Conservation (phyloP, 2,329 filamentous ascomycete genomes). For the Fragosphaeria purpurea region DNA sequence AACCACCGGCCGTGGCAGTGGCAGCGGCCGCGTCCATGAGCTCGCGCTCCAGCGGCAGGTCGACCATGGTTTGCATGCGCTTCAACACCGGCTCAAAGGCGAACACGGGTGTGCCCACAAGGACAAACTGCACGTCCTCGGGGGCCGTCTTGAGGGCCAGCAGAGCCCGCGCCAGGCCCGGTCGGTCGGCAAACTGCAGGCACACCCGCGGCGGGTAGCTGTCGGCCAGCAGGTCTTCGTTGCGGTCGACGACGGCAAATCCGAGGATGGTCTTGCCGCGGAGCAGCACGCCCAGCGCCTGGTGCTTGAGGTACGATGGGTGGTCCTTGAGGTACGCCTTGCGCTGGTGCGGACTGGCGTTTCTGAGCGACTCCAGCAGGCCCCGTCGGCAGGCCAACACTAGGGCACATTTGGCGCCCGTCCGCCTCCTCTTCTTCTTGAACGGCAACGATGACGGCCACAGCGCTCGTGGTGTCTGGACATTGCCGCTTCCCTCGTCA, state of each 20-base stretch:
- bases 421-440: no score
- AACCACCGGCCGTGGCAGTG: not conserved
- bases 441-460: no score
- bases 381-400: slow-evolving; percentile 31
- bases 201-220: slow-evolving; percentile 34
- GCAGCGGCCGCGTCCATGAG: slow-evolving; percentile 20
- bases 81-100: slow-evolving; percentile 58
- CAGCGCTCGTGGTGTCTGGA: no score
- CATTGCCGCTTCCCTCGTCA: slow-evolving; percentile 18
- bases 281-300: slow-evolving; percentile 53
- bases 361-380: slow-evolving; percentile 24
- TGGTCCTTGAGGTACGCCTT: not conserved
- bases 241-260: slow-evolving; percentile 48
- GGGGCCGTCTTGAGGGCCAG: slow-evolving; percentile 25
- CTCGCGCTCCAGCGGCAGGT: slow-evolving; percentile 45
- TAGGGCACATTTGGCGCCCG: slow-evolving; percentile 23
- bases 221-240: slow-evolving; percentile 33
- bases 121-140: slow-evolving; percentile 34
- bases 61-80: slow-evolving; percentile 43
- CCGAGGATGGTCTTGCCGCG: slow-evolving; percentile 40
- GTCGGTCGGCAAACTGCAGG: slow-evolving; percentile 39
- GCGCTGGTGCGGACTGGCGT: slow-evolving; percentile 20
- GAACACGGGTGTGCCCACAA: slow-evolving; percentile 57
- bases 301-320: slow-evolving; percentile 41
- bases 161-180: slow-evolving; percentile 37